phyloP scores from a whole-genome alignment of 768 basidiomycete species.

The Exsudoporus frostii region DNA sequence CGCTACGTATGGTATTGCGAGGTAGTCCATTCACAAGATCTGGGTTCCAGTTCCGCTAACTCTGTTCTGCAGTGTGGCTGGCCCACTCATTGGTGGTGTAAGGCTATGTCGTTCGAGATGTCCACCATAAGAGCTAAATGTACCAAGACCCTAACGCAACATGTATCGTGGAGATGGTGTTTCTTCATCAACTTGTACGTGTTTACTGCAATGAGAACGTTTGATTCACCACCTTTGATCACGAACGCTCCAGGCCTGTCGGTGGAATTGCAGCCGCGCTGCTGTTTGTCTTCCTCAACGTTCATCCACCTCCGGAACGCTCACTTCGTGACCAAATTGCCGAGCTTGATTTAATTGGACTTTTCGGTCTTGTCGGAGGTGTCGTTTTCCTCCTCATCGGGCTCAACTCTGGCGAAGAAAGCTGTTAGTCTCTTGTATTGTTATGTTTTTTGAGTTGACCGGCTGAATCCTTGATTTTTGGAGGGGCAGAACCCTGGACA shows the following conservation, averaged over 20 bases:
- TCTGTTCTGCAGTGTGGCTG: conserved; percentile 45
- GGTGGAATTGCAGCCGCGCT: conserved; percentile 59
- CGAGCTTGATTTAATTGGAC: conserved; percentile 73
- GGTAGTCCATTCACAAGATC: conserved; percentile 22
- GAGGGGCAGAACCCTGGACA: conserved; percentile 56
- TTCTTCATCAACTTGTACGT: conserved; percentile 71
- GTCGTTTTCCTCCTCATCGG: conserved; percentile 68
- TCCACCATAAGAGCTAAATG: not conserved
- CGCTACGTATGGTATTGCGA: conserved; percentile 72
- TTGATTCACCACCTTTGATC: not conserved
- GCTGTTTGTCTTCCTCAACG: conserved; percentile 69
- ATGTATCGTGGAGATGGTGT: conserved; percentile 79
- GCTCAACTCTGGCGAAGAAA: conserved; percentile 63
- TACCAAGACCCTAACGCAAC: conserved; percentile 60
- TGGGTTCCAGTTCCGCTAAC: not conserved
- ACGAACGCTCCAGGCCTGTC: conserved; percentile 48
- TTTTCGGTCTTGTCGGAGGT: conserved; percentile 59
- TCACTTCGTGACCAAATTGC: conserved; percentile 52
- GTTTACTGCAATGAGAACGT: not conserved
- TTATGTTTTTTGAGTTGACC: not conserved
- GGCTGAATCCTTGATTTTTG: not conserved
- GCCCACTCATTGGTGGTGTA: conserved; percentile 79
- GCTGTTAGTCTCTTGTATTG: conserved; percentile 43
- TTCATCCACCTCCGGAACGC: conserved; percentile 65
- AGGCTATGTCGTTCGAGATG: conserved; percentile 23